Evolutionary conservation across 768 basidiomycete species (phyloP).

Genomic region (Mycena crocata): DNA sequence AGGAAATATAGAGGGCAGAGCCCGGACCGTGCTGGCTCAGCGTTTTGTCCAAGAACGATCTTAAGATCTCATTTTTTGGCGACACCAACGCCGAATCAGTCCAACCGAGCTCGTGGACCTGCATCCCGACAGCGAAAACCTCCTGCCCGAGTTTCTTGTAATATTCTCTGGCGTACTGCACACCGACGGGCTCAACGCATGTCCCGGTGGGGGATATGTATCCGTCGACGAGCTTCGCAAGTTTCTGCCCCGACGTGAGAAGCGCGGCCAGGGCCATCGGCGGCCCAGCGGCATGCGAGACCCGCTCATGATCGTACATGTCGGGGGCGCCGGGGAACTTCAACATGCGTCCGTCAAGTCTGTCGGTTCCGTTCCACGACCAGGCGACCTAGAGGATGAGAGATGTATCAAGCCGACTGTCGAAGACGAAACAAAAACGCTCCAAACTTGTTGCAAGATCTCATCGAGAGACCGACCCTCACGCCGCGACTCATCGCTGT

Average conservation of each 20-base stretch:
- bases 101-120: conserved; percentile 15
- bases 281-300: conserved; percentile 11
- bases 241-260: not conserved
- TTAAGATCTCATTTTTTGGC: conserved; percentile 6
- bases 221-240: conserved; percentile 20
- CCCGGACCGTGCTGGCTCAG: conserved; percentile 7
- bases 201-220: conserved; percentile 1
- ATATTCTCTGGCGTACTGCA: conserved; percentile 2
- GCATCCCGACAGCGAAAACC: conserved; percentile 21
- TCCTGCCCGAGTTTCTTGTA: conserved; percentile 18
- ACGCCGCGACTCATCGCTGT: conserved; percentile 16
- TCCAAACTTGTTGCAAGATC: conserved; percentile 7
- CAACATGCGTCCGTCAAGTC: conserved; percentile 8
- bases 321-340: conserved; percentile 19
- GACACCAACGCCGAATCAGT: not conserved
- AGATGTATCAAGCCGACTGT: not conserved
- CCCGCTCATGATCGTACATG: conserved; percentile 28
- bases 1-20: conserved; percentile 25
- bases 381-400: not conserved
- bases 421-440: not conserved
- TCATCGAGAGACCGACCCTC: conserved; percentile 17
- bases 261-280: not conserved
- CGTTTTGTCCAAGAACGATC: conserved; percentile 16
- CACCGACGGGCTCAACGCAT: conserved; percentile 12
- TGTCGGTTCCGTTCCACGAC: conserved; percentile 24